Evolutionary conservation across 1,284 basidiomycete species (phyloP), one percentile per base, ranked within the genome.

Genomic region (Fomitopsis schrenkii): DNA sequence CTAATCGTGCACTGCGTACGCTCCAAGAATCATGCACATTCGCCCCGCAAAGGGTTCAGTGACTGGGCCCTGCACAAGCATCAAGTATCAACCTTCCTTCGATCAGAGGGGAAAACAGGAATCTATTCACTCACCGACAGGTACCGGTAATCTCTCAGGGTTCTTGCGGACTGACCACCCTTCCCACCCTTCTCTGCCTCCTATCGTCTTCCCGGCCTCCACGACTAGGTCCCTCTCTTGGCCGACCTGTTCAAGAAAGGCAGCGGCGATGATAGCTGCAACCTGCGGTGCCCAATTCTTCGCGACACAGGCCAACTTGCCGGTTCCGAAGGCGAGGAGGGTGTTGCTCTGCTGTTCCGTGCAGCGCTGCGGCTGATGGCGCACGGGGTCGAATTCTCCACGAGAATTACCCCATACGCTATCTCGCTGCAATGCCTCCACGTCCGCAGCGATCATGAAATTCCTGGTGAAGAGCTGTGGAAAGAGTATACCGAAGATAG

Each of bases 241-340:
- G 50, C 72, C 69, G 4, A 79, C 56, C 17, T 66, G 68, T 42
- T 76, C 74, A 5, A 83, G 58, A 5, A 84, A 64, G 8, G 74
- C 76, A 0, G 77, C 78, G 5, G 75, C 73, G 40, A 85, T 73
- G 2, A 83, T 64, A 0, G 74, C 84, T 1, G 76, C 79, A 2
- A 80, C 80, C 58, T 79, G 75, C 0, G 82, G 77, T 3, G 79
- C 83, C 77, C 83, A 83, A 2, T 69, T 70, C 19, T 67, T 68
- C 0, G 80, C 84, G 3, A 80, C 72, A 55, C 84, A 86, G 17
- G 70, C 73, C 5, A 79, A 64, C 2, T 64, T 68, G 1, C 77
- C 80, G 50, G 68, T 64, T 2, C 84, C 84, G 63, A 86, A 86
- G 0, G 79, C 72, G 14, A 80, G 72, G 35, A 75, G 22, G 44